A percentile compares a stretch with the other conserved stretches of the same genome.
Evolutionary conservation across 1,284 basidiomycete species (phyloP).

Genomic region (Schizopora paradoxa): DNA sequence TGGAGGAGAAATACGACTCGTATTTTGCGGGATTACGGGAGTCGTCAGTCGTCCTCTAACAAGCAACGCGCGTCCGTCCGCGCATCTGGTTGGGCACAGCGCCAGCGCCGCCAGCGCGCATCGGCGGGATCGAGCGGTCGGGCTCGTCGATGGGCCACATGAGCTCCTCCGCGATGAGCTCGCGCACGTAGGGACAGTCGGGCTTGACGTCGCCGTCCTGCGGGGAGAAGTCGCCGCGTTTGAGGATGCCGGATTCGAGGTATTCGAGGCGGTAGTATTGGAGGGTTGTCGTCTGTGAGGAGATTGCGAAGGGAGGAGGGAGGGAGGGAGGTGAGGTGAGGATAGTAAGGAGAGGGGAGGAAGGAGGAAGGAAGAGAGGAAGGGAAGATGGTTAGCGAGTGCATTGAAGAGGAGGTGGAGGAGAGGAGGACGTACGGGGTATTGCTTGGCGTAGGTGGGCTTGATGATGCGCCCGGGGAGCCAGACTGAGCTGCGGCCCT

Average conservation of each 20-base stretch:
- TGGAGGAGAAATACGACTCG: not conserved
- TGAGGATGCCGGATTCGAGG: slow-evolving; percentile 9
- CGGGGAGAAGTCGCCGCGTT: slow-evolving; percentile 14
- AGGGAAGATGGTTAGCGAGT: not conserved
- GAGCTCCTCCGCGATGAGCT: slow-evolving; percentile 17
- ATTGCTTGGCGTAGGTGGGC: slow-evolving; percentile 11
- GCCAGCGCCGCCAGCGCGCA: too few relatives aligned
- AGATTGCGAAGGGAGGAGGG: not conserved
- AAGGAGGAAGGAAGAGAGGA: not conserved
- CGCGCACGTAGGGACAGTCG: slow-evolving; percentile 17
- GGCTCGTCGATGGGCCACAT: slow-evolving; percentile 19
- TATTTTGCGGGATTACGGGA: not conserved
- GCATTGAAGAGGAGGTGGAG: too few relatives aligned
- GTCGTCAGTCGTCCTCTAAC: not conserved
- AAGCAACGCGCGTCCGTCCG: slow-evolving; percentile 14
- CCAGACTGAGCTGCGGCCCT: slow-evolving; percentile 15
- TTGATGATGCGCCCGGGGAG: slow-evolving; percentile 15
- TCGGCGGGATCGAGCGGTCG: slow-evolving; percentile 14
- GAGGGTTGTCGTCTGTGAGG: slow-evolving; percentile 8
- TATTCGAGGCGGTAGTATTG: slow-evolving; percentile 17
- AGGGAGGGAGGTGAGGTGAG: not conserved
- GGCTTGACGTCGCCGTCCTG: slow-evolving; percentile 17
- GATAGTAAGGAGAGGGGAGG: not conserved
- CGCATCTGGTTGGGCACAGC: slow-evolving; percentile 6
- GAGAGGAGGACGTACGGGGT: slow-evolving; percentile 8